phyloP scores from a whole-genome alignment of 768 basidiomycete species.

The Omphalotus guepiniiformis region DNA sequence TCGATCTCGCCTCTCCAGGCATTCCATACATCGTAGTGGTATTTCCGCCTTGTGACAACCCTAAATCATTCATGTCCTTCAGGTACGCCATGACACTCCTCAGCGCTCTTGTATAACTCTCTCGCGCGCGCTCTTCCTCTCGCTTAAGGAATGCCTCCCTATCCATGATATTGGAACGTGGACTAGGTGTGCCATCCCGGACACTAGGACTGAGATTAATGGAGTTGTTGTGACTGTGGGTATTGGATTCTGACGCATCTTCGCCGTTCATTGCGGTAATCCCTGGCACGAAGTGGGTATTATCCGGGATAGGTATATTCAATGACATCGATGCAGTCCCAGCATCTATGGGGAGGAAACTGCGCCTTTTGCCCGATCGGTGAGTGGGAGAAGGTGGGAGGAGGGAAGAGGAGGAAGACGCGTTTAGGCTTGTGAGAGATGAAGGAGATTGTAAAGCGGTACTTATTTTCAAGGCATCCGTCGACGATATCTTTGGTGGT shows the following conservation, averaged over 20 bases:
- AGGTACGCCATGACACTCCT: constrained; percentile 95
- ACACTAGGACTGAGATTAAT: constrained; percentile 16
- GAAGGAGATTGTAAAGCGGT: neutral
- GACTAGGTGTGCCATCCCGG: constrained; percentile 36
- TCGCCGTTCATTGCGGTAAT: constrained; percentile 36
- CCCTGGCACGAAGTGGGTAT: constrained; percentile 55
- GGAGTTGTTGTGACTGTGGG: no score
- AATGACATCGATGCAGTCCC: constrained; percentile 40
- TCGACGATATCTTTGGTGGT: constrained; percentile 16
- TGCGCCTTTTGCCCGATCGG: constrained; percentile 68
- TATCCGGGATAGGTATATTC: constrained; percentile 59
- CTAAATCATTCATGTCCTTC: constrained; percentile 91
- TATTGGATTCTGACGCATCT: constrained; percentile 29
- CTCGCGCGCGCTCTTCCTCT: constrained; percentile 69
- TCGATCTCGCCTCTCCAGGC: constrained; percentile 47
- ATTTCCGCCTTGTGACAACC: constrained; percentile 58
- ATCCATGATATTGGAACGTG: constrained; percentile 26
- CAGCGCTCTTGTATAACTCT: constrained; percentile 75
- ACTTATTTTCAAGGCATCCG: constrained; percentile 22
- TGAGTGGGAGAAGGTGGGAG: constrained; percentile 39
- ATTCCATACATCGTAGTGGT: constrained; percentile 57
- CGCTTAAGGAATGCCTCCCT: constrained; percentile 51
- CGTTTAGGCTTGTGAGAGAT: constrained; percentile 15
- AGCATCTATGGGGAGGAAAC: constrained; percentile 83
- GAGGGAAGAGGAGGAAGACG: constrained; percentile 33